Evolutionary conservation across 139 green algal genomes (phyloP).

Genomic region (Pycnococcus provasolii): DNA sequence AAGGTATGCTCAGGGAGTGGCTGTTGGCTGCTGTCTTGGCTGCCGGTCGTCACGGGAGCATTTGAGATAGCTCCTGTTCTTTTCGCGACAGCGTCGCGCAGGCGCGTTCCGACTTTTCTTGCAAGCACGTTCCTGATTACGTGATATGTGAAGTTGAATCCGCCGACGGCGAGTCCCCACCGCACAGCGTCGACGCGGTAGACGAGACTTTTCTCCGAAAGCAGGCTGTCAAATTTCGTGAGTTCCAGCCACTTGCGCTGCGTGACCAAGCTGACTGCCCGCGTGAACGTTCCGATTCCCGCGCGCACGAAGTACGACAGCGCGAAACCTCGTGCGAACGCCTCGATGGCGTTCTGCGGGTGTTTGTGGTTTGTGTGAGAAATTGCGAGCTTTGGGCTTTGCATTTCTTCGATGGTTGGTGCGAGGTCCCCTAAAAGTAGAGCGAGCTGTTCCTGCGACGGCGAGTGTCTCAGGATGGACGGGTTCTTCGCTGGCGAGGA

Average conservation of each 20-base stretch:
- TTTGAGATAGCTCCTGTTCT: too few relatives aligned
- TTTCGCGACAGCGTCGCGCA: too few relatives aligned
- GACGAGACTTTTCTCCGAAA: neutral
- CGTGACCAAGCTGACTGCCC: neutral
- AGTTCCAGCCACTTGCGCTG: neutral
- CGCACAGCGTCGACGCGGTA: constrained; percentile 9
- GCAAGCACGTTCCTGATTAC: neutral
- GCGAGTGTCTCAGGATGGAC: too few relatives aligned
- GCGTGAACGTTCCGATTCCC: neutral
- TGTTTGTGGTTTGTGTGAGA: too few relatives aligned
- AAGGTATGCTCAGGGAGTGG: too few relatives aligned
- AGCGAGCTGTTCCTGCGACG: too few relatives aligned
- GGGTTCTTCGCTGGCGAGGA: too few relatives aligned
- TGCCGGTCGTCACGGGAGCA: too few relatives aligned
- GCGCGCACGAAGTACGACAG: constrained; percentile 1
- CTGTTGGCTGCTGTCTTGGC: too few relatives aligned
- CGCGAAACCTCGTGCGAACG: neutral
- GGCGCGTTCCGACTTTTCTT: neutral
- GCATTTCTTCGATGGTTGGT: too few relatives aligned
- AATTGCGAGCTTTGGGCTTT: too few relatives aligned
- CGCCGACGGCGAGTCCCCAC: neutral
- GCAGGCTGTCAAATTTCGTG: neutral
- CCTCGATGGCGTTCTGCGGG: neutral
- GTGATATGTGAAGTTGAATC: neutral
- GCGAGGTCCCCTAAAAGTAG: too few relatives aligned